Evolutionary conservation across 345 rosid species (phyloP).

Genomic region (Leavenworthia alabamica): DNA sequence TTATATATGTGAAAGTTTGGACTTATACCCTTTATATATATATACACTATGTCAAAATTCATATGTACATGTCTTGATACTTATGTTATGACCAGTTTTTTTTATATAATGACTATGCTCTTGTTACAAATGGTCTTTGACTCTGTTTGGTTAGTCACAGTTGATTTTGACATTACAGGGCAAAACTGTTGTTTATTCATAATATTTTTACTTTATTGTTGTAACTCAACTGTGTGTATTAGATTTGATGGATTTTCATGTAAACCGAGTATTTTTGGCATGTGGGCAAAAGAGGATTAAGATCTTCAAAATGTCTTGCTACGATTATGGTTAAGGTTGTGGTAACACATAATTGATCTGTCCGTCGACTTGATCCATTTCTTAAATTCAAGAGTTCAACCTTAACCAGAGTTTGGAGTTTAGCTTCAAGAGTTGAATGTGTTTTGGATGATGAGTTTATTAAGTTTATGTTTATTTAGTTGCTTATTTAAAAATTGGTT

Average conservation of each 20-base stretch:
- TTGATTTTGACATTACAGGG: conserved; percentile 15
- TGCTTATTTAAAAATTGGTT: no score
- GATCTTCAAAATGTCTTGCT: background rate
- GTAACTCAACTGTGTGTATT: no score
- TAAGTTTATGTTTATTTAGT: no score
- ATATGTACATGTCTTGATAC: conserved; percentile 50
- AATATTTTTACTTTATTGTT: background rate
- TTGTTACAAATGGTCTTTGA: conserved; percentile 9
- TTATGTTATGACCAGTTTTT: conserved; percentile 19
- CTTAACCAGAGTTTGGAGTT: no score
- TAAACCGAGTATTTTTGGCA: no score
- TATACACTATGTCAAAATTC: conserved; percentile 36
- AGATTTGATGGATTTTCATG: no score
- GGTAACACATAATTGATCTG: no score
- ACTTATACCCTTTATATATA: conserved; percentile 28
- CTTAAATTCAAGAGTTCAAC: no score
- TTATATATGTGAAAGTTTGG: conserved; percentile 19
- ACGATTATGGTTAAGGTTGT: no score
- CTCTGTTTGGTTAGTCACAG: background rate
- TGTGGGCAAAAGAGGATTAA: background rate
- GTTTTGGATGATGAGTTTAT: no score
- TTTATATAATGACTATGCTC: conserved; percentile 19
- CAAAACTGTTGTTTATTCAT: conserved; percentile 7
- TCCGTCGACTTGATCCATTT: no score
- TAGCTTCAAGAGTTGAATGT: no score